Conservation (phyloP, 2,329 filamentous ascomycete genomes). For the Exophiala alcalophila region DNA sequence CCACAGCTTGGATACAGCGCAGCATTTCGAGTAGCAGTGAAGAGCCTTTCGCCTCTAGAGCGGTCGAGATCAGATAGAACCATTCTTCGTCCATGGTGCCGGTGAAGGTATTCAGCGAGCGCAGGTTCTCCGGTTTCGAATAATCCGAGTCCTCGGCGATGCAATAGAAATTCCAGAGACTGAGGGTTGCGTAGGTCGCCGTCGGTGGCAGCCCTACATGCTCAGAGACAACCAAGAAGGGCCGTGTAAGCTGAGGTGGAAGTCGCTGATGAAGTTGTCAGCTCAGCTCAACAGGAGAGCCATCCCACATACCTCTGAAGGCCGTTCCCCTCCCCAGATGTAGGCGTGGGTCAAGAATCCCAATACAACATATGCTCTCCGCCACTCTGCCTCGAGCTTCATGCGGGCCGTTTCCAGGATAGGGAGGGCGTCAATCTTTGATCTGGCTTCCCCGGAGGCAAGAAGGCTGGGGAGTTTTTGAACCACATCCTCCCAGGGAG, state of each 20-base stretch:
- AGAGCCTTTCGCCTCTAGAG: conserved; percentile 52
- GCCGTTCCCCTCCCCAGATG: conserved; percentile 74
- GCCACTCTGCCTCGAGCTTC: conserved; percentile 79
- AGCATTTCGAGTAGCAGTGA: conserved; percentile 47
- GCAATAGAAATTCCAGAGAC: conserved; percentile 41
- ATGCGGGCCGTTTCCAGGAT: conserved; percentile 74
- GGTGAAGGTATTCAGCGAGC: conserved; percentile 38
- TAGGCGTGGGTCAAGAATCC: conserved; percentile 76
- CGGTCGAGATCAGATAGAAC: conserved; percentile 54
- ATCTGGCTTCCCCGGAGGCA: conserved; percentile 69
- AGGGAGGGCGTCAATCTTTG: conserved; percentile 72
- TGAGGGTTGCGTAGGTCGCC: conserved; percentile 44
- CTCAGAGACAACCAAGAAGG: conserved; percentile 38
- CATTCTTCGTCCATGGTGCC: conserved; percentile 43
- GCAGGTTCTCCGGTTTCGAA: conserved; percentile 39
- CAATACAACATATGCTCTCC: conserved; percentile 73
- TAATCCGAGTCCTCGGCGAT: conserved; percentile 30
- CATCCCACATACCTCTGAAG: conserved; percentile 67
- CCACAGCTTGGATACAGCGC: conserved; percentile 47
- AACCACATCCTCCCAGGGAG: conserved; percentile 80
- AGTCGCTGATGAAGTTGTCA: conserved; percentile 32
- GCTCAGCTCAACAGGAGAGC: neutral
- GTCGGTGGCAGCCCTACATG: conserved; percentile 41
- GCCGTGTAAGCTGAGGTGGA: conserved; percentile 38
- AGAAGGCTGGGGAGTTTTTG: conserved; percentile 76